A percentile compares a stretch with the other conserved stretches of the same genome.
Conservation (phyloP, 495 filamentous ascomycete species). For the Penicillium bialowiezense region DNA sequence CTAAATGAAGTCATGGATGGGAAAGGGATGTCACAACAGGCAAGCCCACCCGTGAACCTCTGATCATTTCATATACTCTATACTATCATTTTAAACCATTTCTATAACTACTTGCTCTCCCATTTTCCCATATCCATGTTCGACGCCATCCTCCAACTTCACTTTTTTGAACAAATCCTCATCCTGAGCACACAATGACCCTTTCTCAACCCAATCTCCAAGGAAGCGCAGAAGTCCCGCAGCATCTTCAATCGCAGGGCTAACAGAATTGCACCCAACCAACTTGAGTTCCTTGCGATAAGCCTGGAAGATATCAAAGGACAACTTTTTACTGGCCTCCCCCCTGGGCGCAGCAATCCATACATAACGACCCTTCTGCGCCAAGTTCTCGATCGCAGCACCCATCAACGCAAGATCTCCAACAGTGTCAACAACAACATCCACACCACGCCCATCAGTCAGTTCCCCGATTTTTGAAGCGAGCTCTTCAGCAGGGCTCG, state of each 20-base stretch:
- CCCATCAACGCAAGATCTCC: conserved; percentile 17
- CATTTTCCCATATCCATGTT: conserved; percentile 9
- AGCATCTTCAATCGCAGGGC: conserved; percentile 6
- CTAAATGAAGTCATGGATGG: no score
- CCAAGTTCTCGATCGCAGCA: conserved; percentile 11
- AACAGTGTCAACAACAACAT: conserved; percentile 20
- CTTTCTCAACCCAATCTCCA: conserved; percentile 10
- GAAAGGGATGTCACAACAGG: no score
- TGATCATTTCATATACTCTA: not conserved
- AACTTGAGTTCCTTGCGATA: conserved; percentile 20
- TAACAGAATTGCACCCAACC: conserved; percentile 17
- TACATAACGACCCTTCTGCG: conserved; percentile 12
- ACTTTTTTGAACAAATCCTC: conserved; percentile 8
- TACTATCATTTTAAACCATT: conserved; percentile 1
- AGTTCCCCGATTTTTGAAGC: not conserved
- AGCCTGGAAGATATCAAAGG: conserved; percentile 17
- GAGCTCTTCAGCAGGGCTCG: not conserved
- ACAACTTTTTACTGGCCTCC: conserved; percentile 5
- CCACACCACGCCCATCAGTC: conserved; percentile 15
- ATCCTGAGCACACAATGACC: conserved; percentile 8
- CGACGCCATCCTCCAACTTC: conserved; percentile 12
- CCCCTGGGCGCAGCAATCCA: conserved; percentile 22
- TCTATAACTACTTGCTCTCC: conserved; percentile 14
- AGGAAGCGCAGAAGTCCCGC: conserved; percentile 12
- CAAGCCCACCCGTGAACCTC: no score